Evolutionary conservation across 2,329 filamentous ascomycete genomes (phyloP), one percentile per base, ranked within the genome.

Genomic region (Cladosporium austrohemisphaericum): DNA sequence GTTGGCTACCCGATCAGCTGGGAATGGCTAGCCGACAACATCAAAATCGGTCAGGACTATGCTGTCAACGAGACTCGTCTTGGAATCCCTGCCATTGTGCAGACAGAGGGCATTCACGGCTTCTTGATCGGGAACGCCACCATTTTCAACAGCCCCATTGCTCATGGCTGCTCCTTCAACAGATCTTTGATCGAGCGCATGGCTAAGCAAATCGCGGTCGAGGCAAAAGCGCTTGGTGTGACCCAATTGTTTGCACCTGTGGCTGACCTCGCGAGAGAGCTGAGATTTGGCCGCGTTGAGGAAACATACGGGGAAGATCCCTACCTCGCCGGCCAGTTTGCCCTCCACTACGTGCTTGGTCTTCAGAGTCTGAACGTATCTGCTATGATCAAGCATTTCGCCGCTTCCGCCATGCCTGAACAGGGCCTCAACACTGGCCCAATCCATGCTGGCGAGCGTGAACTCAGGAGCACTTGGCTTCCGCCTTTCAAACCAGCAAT

Each of bases 141-240:
- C 1, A 86, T 89, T 52, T 90, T 88, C 72, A 89, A 88, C 67
- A 86, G 83, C 1, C 85, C 86, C 0, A 88, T 89, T 57, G 85
- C 73, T 6, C 79, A 85, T 46, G 85, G 80, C 13, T 87, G 83
- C 60, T 84, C 84, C 0, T 89, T 83, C 71, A 86, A 89, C 61
- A 77, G 78, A 88, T 88, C 84, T 16, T 9, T 47, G 33, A 37
- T 47, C 13, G 33, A 38, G 33, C 44, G 33, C 9, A 37, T 47
- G 33, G 85, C 74, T 5, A 68, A 71, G 3, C 75, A 78, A 14
- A 87, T 88, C 56, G 84, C 76, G 5, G 74, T 78, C 40, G 85
- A 90, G 65, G 74, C 84, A 19, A 71, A 74, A 46, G 79, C 85
- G 3, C 68, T 89, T 1, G 85, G 86, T 1, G 80, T 86, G 16